A percentile compares a stretch with the other conserved stretches of the same genome.
Conservation (phyloP, 768 basidiomycete species). For the button mushroom (Agaricus bisporus) region DNA sequence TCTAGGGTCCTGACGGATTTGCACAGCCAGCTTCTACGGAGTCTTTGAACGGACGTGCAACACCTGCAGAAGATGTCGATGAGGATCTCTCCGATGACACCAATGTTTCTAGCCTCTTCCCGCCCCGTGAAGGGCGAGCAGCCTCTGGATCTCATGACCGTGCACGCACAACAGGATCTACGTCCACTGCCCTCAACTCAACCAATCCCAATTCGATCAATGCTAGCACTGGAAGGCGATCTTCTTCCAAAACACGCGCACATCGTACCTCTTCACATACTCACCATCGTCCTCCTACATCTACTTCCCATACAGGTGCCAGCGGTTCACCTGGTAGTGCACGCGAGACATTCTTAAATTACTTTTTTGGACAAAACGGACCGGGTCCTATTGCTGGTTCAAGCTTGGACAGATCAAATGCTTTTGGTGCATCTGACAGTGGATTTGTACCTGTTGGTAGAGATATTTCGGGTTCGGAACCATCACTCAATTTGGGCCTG, state of each 20-base stretch:
- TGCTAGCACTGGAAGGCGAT: slow-evolving; percentile 23
- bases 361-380: slow-evolving; percentile 94
- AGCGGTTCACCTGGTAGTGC: slow-evolving; percentile 42
- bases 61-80: slow-evolving; percentile 48
- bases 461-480: slow-evolving; percentile 55
- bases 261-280: slow-evolving; percentile 17
- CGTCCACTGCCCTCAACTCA: slow-evolving; percentile 26
- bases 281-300: not conserved
- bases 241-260: slow-evolving; percentile 28
- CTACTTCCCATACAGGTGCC: not conserved
- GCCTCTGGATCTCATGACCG: slow-evolving; percentile 77
- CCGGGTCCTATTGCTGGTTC: slow-evolving; percentile 64
- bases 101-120: slow-evolving; percentile 39
- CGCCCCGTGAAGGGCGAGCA: slow-evolving; percentile 55
- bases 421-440: slow-evolving; percentile 5
- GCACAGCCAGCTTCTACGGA: slow-evolving; percentile 60
- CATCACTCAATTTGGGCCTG: slow-evolving; percentile 47
- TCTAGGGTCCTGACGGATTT: slow-evolving; percentile 14
- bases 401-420: slow-evolving; percentile 35
- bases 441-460: slow-evolving; percentile 49
- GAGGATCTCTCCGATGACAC: slow-evolving; percentile 49
- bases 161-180: slow-evolving; percentile 29
- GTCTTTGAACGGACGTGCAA: slow-evolving; percentile 45
- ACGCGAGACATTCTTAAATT: slow-evolving; percentile 91
- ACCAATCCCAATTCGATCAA: slow-evolving; percentile 24